Evolutionary conservation across 257 asterid genomes (phyloP).

Genomic region (Scutellaria baicalensis): DNA sequence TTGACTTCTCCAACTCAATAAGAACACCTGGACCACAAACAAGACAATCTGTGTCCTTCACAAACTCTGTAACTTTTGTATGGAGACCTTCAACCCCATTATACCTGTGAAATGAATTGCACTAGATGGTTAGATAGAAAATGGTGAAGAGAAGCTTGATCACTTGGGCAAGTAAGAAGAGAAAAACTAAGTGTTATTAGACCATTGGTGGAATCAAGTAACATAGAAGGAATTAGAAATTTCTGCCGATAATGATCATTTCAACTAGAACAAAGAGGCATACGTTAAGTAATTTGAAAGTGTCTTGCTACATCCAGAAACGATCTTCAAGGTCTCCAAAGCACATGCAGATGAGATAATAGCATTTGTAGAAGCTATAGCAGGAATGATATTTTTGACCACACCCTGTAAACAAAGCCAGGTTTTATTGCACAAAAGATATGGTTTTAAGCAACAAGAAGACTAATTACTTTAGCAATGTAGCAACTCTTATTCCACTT

Average conservation of each 20-base stretch:
- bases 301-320: constrained; percentile 91
- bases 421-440: constrained; percentile 3
- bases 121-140: not conserved
- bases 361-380: constrained; percentile 97
- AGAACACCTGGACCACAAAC: constrained; percentile 99
- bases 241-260: not conserved
- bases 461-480: not conserved
- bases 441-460: constrained; percentile 1
- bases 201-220: not conserved
- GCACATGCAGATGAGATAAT: constrained; percentile 96
- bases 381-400: constrained; percentile 97
- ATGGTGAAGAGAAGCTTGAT: not conserved
- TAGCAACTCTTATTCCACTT: not conserved
- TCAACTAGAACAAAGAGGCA: constrained; percentile 14
- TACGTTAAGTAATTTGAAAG: constrained; percentile 86
- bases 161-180: not conserved
- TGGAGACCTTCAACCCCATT: constrained; percentile 98
- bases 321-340: constrained; percentile 91
- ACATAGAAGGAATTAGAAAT: not conserved
- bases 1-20: constrained; percentile 69
- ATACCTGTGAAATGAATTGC: constrained; percentile 38
- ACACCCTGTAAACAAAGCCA: constrained; percentile 61
- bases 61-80: constrained; percentile 84
- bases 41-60: constrained; percentile 75
- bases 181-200: not conserved